Base-by-base conservation (phyloP, 106 monocot genomes). In the Acanthochlamys bracteata region DNA sequence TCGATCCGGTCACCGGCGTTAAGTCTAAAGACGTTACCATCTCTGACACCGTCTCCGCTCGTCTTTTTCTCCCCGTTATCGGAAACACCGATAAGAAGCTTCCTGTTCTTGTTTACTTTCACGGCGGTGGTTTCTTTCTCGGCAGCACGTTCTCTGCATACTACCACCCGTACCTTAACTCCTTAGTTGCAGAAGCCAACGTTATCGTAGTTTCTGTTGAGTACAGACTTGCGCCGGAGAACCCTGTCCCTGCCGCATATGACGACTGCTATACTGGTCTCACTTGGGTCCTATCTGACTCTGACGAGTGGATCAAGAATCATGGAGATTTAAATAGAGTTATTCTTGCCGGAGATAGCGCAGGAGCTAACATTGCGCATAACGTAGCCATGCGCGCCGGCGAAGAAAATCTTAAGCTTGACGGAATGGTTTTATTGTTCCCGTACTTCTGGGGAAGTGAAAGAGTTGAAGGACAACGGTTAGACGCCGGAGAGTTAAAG, bases 271-370 rank as follows among this genome's bases (percentile, higher is more conserved):
- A 23, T 19, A 0, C 21, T 9, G 63, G 42, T 3, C 63, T 63
- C n/a, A 4, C 20, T 3, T 63, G 63, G 63, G 43, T 63, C 0
- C 4, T 20, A 1, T 63, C 63, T 1, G 4, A 59, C 25, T 7
- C 7, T 13, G 59, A 25, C 3, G 59, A 7, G 3, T n/a, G 57
- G 9, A 57, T 57, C 19, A 57, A 24, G 1, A 24, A 40, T 3
- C 65, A 76, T 67, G 78, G 42, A 0, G 81, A 84, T 64, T 53
- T 42, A 17, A 20, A 7, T 20, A 52, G 57, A 22, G 15, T 89
- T 15, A 79, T 78, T 81, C n/a, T 84, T 7, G 70, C 45, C 24
- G 89, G 89, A 0, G 84, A 77, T 43, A 83, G 82, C 53, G 78
- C 82, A 11, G 82, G 82, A 20, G 82, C 41, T 23, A 78, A 74